Conservation (phyloP, 768 basidiomycete species). For the Naganishia vaughanmartiniae region DNA sequence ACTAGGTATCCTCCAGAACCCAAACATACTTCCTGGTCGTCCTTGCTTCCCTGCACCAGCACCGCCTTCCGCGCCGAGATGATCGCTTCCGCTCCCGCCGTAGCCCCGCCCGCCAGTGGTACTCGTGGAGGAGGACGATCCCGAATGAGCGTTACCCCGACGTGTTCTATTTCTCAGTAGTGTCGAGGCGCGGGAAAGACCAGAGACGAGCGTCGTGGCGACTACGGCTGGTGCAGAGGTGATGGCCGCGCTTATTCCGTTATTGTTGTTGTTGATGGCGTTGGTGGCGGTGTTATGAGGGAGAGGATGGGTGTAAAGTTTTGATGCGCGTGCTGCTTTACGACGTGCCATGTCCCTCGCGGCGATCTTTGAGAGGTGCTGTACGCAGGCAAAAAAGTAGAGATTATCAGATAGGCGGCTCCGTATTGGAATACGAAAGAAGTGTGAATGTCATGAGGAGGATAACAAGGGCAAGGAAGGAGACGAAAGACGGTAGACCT, state of each 20-base stretch:
- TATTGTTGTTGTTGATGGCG: not conserved
- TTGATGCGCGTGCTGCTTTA: constrained; percentile 32
- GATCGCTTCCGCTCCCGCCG: too few relatives aligned
- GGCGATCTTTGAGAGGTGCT: constrained; percentile 32
- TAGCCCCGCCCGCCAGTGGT: too few relatives aligned
- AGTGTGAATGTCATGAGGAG: not conserved
- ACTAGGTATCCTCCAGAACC: constrained; percentile 27
- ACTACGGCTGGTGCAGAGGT: not conserved
- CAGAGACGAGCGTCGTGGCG: constrained; percentile 3
- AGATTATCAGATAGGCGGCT: too few relatives aligned
- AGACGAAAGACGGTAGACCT: not conserved
- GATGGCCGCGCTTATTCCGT: not conserved
- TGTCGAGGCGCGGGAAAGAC: constrained; percentile 18
- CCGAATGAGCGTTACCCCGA: not conserved
- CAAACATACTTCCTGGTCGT: constrained; percentile 27
- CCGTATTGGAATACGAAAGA: too few relatives aligned
- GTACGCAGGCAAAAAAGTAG: not conserved
- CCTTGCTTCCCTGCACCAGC: not conserved
- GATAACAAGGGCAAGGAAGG: not conserved
- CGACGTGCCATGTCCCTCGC: constrained; percentile 32
- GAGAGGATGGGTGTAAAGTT: constrained; percentile 1
- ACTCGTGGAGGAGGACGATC: not conserved
- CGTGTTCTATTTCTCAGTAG: constrained; percentile 12
- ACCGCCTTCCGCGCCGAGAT: too few relatives aligned
- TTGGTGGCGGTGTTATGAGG: too few relatives aligned